These are phyloP conservation scores for Suaeda aralocaspica DNA, from an alignment of 148 eudicot genomes.

Conservation along the genomic window DNA sequence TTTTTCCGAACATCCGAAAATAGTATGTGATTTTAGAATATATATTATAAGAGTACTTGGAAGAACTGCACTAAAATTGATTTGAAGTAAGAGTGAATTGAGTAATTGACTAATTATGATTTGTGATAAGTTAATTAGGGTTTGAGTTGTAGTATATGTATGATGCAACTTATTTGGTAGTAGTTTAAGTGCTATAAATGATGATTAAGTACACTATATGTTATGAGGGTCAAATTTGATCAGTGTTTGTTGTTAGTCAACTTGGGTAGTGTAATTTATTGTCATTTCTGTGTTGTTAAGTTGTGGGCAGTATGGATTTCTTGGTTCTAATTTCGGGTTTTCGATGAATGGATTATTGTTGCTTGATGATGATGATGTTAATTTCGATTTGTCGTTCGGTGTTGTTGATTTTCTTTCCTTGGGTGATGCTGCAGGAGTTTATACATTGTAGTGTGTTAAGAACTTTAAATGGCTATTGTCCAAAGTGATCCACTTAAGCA, in stretches of 20 bases:
- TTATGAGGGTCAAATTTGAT: background rate
- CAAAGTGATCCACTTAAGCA: constrained; percentile 38
- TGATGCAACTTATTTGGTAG: background rate
- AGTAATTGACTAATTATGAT: no score
- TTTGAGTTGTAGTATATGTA: no score
- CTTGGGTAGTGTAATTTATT: background rate
- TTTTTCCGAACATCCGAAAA: no score
- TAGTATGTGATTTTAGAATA: no score
- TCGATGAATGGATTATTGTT: no score
- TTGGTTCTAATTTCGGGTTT: background rate
- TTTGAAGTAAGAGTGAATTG: no score
- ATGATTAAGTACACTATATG: background rate
- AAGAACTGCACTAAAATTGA: no score
- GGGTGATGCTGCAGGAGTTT: constrained; percentile 11
- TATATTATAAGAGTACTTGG: no score
- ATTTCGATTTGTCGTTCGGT: background rate
- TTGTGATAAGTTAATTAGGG: no score
- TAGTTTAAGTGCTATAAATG: background rate
- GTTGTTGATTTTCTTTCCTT: background rate
- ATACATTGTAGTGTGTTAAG: constrained; percentile 4
- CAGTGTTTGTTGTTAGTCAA: background rate
- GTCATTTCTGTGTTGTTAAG: background rate
- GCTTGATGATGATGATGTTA: background rate
- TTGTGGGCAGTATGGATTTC: background rate
- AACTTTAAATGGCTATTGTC: constrained; percentile 20